Base-by-base conservation (phyloP, 192 early-diverging fungal species). In the Coemansia sp. region DNA sequence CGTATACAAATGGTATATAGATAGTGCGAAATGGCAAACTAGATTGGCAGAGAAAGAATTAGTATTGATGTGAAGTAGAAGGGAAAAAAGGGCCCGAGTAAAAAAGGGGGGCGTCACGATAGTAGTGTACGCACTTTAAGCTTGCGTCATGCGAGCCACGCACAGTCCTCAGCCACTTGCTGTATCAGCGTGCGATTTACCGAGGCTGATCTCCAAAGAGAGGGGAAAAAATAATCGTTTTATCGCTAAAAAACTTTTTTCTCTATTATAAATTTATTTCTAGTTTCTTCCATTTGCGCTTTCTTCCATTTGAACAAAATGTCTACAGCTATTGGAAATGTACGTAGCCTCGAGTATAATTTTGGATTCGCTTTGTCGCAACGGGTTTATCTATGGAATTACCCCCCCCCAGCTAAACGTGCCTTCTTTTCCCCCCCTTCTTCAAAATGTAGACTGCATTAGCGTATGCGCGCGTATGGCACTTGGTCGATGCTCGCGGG, bases 391-490 rank as follows among this genome's bases (percentile, higher is more conserved):
- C 20, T 50, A 1, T 60, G 24, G 63, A 42, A 56, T 62, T 34
- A 8, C 1, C 24, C 42, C 1, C 24, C 42, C 17, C 8, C 53
- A 19, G n/a, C 60, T 69, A 50, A 46, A 50, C 15, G 12, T 13
- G 27, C 53, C 27, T 11, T 31, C 3, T 58, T 22, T 13, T 27
- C 11, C n/a, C 4, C n/a, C 15, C 17, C 24, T 24, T 24, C 24
- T 24, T 24, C 24, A 24, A 44, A 17, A 20, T 78, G 40, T 83
- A 92, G 89, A 91, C 92, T 13, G 88, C 88, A n/a, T 78, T 92
- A 65, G 92, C 91, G 19, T 93, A 92, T 66, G 93, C 92, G 60
- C 87, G 94, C 38, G 88, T 94, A 61, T 98, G 94, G 94, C 94
- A 95, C 76, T 83, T 94, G 45, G 94, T 98, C 36, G 94, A 96